Base-by-base conservation (phyloP, 257 asterid genomes). In the Solanum tarijense region DNA sequence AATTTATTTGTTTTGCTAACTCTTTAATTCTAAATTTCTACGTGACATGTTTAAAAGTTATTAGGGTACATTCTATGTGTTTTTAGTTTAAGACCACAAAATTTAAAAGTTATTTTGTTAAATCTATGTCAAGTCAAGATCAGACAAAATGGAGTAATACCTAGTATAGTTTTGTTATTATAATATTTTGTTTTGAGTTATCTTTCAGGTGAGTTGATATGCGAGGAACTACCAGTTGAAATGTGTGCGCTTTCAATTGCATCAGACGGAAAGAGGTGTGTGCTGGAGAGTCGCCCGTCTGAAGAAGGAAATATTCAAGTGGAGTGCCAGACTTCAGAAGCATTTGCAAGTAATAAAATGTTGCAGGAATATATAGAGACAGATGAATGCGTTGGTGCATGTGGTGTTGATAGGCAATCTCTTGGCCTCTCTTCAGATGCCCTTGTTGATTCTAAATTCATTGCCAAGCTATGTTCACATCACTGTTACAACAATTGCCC, bases 361-460 rank as follows among this genome's bases (percentile, higher is more conserved):
- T 74, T 74, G 82, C 48, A 91, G 14, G 98, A 95, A 55, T 83
- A 91, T 90, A 84, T 96, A 16, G 98, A 96, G 93, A 89, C 90
- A 6, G 98, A 95, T 39, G 81, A 87, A 21, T 96, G 98, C n/a
- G 91, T 95, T 21, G 78, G 21, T 29, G 91, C 95, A 1, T 95
- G 99, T 41, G 98, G 99, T 6, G 92, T 90, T 12, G 95, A 93
- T 60, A 93, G 98, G 36, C 83, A 84, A 2, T 88, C 60, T 71
- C 91, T 95, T 82, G 99, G 99, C 18, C 94, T 96, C 20, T 96
- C 99, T 25, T 94, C 99, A 18, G 99, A 96, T 39, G 92, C 94
- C 34, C 93, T 95, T 83, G 89, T 93, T 12, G 55, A 93, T 12
- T 88, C 96, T 13, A 91, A 84, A 23, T 96, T 95, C 90, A 85